Evolutionary conservation across 192 early-diverging fungal genomes (phyloP).

Genomic region (Entomortierella chlamydospora): DNA sequence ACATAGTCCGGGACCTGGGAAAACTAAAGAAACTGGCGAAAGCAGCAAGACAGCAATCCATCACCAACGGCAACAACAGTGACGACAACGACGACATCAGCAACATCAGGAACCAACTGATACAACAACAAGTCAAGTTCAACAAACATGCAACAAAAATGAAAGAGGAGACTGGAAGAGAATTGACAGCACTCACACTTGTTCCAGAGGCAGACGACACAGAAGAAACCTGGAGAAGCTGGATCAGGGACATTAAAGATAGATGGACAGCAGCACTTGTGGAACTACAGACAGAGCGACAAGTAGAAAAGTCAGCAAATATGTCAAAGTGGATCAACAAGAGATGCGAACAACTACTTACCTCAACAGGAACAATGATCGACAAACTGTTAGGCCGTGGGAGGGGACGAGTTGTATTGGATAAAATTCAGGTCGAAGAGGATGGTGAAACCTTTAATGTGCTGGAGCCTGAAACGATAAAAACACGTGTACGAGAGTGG

Average conservation of each 20-base stretch:
- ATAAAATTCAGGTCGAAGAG: not conserved
- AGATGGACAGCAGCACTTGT: not conserved
- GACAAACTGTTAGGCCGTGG: slow-evolving; percentile 15
- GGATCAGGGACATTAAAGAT: not conserved
- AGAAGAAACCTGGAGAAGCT: slow-evolving; percentile 1
- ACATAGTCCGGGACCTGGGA: not conserved
- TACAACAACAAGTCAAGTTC: no score
- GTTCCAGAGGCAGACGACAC: not conserved
- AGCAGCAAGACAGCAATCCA: not conserved
- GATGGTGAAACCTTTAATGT: not conserved
- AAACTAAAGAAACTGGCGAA: not conserved
- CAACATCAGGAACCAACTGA: no score
- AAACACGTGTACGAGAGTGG: not conserved
- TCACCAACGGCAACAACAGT: not conserved
- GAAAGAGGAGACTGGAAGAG: no score
- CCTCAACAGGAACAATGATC: slow-evolving; percentile 6
- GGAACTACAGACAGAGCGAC: not conserved
- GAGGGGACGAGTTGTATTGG: slow-evolving; percentile 2
- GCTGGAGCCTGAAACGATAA: not conserved
- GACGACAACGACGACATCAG: no score
- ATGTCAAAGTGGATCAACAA: slow-evolving; percentile 16
- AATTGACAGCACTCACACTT: not conserved
- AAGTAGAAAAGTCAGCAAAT: not conserved
- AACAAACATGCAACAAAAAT: no score
- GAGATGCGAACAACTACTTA: not conserved